Evolutionary conservation across 768 basidiomycete species (phyloP), one percentile per base, ranked within the genome.

Genomic region (Amanita rimosa): DNA sequence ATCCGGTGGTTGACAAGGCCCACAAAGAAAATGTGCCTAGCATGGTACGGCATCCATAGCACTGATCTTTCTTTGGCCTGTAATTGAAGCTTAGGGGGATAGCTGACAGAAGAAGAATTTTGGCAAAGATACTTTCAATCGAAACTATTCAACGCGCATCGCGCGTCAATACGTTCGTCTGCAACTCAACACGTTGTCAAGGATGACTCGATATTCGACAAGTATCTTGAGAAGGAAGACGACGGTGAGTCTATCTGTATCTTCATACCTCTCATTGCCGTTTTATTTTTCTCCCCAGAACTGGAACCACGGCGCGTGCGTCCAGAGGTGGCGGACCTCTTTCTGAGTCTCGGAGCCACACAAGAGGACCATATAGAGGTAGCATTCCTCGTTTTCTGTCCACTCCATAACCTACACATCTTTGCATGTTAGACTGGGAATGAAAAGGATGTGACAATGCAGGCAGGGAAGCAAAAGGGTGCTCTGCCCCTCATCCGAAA

Each of bases 111-210:
- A 65, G 83, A 81, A 50, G 83, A 88, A 58, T 99, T 99, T 61
- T 99, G 96, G 96, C 84, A 80, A 58, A 80, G 96, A 42, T 99
- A 97, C 69, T 96, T 99, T 63, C 86, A 90, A 58, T 95, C 92
- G 24, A 93, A 87, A 59, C 72, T 99, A 10, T 98, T 96, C 74
- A 89, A 97, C 60, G 83, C 86, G 2, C 91, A 98, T 63, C 83
- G 93, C 11, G 94, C 93, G 7, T 93, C 89, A 24, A 92, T 92
- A 52, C 83, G 89, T 50, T 91, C 84, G 21, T 82, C 86, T 14
- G 89, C 86, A 9, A 70, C 83, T 13, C 88, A 86, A 57, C 83
- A 87, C 58, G 81, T 88, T 6, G 84, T 90, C 48, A 86, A 88
- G 63, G 87, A 87, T 44, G 96, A 99, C 60, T 76, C 85, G 0